Conservation (phyloP, 345 rosid genomes). For the Combretum micranthum region DNA sequence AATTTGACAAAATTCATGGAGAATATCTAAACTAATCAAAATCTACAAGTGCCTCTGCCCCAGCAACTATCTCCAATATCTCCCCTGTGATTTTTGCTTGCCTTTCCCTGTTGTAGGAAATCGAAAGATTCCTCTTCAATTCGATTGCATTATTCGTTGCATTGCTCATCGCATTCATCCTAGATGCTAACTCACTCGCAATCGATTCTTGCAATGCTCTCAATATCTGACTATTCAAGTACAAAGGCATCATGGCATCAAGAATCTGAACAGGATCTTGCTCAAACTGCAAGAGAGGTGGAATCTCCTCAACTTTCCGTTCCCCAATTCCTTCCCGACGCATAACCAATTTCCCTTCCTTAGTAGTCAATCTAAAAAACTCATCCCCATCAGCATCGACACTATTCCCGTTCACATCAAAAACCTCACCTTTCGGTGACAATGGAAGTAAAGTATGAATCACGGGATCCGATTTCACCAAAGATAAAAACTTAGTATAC, state of each 20-base stretch:
- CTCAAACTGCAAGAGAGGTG: conserved; percentile 76
- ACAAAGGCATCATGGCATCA: conserved; percentile 90
- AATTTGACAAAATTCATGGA: not conserved
- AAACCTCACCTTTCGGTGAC: conserved; percentile 46
- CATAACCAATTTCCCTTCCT: conserved; percentile 61
- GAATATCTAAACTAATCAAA: conserved; percentile 7
- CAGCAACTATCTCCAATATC: conserved; percentile 77
- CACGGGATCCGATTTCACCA: conserved; percentile 70
- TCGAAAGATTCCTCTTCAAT: conserved; percentile 54
- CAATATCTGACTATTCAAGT: conserved; percentile 78
- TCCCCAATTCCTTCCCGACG: conserved; percentile 40
- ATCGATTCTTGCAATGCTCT: conserved; percentile 79
- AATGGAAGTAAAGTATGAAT: conserved; percentile 62
- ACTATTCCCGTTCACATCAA: conserved; percentile 54
- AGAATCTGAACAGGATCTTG: conserved; percentile 90
- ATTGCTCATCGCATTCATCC: conserved; percentile 86
- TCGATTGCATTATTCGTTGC: conserved; percentile 80
- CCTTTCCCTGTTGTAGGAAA: conserved; percentile 51
- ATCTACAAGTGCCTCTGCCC: conserved; percentile 63
- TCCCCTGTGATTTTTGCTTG: conserved; percentile 80
- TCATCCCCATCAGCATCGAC: conserved; percentile 82
- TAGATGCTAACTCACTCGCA: conserved; percentile 78
- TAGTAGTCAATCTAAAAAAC: conserved; percentile 69
- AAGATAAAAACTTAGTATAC: conserved; percentile 71
- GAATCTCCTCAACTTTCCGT: conserved; percentile 17